Percentiles rank a stretch among this genome's conserved stretches.
These are phyloP conservation scores for Apiospora marii DNA, from an alignment of 2,329 filamentous ascomycete genomes.

Conservation along the genomic window DNA sequence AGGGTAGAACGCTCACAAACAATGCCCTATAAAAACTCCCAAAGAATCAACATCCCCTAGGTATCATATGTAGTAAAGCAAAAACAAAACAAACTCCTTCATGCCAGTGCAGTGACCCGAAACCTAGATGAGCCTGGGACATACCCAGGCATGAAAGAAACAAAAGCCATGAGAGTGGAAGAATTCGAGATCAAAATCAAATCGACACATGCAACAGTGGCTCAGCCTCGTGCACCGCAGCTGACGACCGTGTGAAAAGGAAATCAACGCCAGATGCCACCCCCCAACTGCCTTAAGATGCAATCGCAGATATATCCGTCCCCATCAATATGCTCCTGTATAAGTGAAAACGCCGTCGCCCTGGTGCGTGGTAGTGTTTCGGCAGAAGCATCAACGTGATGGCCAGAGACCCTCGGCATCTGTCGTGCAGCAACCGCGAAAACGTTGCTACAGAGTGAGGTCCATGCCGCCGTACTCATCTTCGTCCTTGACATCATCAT, in stretches of 20 bases:
- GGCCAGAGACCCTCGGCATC: slow-evolving; percentile 31
- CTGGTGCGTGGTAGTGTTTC: slow-evolving; percentile 11
- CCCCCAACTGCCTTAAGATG: slow-evolving; percentile 15
- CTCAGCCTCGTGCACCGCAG: slow-evolving; percentile 8
- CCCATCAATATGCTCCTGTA: slow-evolving; percentile 13
- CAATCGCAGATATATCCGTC: slow-evolving; percentile 9
- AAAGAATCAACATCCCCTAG: slow-evolving; percentile 30
- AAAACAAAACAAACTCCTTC: not conserved
- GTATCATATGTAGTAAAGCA: slow-evolving; percentile 29
- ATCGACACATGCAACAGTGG: slow-evolving; percentile 1
- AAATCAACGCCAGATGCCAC: slow-evolving; percentile 4
- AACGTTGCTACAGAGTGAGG: slow-evolving; percentile 1
- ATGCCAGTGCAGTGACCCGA: not conserved
- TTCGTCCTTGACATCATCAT: slow-evolving; percentile 90
- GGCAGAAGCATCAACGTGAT: not conserved
- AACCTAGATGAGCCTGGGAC: not conserved
- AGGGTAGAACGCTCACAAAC: not conserved
- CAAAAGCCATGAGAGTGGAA: not conserved
- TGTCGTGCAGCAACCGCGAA: slow-evolving; percentile 25
- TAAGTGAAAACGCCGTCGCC: slow-evolving; percentile 6
- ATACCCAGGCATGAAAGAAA: slow-evolving; percentile 11
- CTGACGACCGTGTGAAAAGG: not conserved
- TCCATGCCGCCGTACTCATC: slow-evolving; percentile 71
- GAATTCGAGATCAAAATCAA: not conserved
- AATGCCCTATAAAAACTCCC: slow-evolving; percentile 19